These are phyloP conservation scores for Nemania serpens DNA, from an alignment of 2,329 filamentous ascomycete genomes.

Conservation along the genomic window DNA sequence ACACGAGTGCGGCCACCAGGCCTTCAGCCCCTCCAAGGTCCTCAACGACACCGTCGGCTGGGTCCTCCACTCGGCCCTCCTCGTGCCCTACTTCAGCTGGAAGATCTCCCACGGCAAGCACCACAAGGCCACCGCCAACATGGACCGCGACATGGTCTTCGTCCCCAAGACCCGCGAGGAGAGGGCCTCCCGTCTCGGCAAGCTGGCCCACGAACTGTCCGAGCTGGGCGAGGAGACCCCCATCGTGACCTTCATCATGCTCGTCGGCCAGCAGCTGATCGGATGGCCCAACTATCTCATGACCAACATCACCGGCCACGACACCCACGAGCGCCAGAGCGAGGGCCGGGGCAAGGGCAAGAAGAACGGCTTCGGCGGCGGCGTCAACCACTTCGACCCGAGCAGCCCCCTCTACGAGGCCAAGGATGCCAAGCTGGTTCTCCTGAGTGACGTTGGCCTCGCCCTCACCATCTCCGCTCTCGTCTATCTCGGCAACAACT, in stretches of 20 bases:
- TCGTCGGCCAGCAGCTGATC: constrained; percentile 83
- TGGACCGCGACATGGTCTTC: constrained; percentile 99
- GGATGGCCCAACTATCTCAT: constrained; percentile 94
- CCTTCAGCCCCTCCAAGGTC: constrained; percentile 89
- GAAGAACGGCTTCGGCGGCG: constrained; percentile 75
- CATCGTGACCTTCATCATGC: constrained; percentile 73
- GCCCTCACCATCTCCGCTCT: constrained; percentile 65
- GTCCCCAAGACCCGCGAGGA: constrained; percentile 88
- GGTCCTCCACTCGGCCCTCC: constrained; percentile 83
- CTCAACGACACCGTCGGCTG: constrained; percentile 93
- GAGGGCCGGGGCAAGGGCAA: constrained; percentile 96
- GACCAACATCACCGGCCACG: constrained; percentile 93
- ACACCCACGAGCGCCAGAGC: constrained; percentile 86
- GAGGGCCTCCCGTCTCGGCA: constrained; percentile 76
- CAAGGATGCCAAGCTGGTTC: constrained; percentile 85
- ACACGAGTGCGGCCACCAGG: constrained; percentile 96
- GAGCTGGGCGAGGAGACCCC: constrained; percentile 96
- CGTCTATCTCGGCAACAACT: constrained; percentile 72
- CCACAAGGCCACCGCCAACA: constrained; percentile 97
- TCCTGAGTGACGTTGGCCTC: constrained; percentile 84
- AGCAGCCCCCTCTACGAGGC: constrained; percentile 87
- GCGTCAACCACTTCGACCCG: constrained; percentile 96
- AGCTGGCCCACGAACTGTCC: constrained; percentile 76
- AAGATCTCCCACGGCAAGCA: constrained; percentile 99
- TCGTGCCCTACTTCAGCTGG: constrained; percentile 99